Evolutionary conservation across 164 flowering plant species (phyloP), one percentile per base, ranked within the genome.

Genomic region (Nymphaea thermarum): DNA sequence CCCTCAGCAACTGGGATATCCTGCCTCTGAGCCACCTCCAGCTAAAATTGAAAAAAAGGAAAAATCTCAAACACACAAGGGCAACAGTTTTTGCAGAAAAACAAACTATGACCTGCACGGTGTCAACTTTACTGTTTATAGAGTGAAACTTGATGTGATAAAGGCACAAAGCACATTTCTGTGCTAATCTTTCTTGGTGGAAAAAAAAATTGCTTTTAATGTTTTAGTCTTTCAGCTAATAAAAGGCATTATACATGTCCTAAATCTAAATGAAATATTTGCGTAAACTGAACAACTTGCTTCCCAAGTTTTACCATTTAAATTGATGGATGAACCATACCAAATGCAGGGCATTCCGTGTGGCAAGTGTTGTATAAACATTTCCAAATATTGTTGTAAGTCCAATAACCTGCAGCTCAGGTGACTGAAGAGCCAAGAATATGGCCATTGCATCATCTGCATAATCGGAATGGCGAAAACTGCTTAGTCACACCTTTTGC

Each of bases 361-460:
- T 94, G 45, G 98, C 93, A 4, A 89, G 79, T 18, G 90, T 80
- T 4, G 98, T 94, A 74, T 86, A 89, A 5, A 94, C 96, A 68
- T 94, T 94, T 59, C 98, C 97, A 64, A 65, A 94, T 5, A 89
- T 89, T 1, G 98, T 94, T 0, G 97, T 91, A 10, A 94, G 85
- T 43, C 95, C 98, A 71, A 94, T 84, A 66, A 94, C 91, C 51
- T 91, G 88, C 67, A 94, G 79, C 77, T 91, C 97, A 0, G 95
- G 96, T 12, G 91, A 88, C 66, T 71, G 71, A 44, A 94, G 70
- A 2, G 97, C 96, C 72, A 94, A 44, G 71, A 94, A 85, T 17
- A 94, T 94, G 11, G 98, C 97, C 98, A 91, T 86, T 60, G 96
- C 93, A 82, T 94, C 98, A 82, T 94, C 98, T 91, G 82, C 67